These are phyloP conservation scores for Sisymbrium irio DNA, from an alignment of 345 rosid genomes.

Conservation along the genomic window DNA sequence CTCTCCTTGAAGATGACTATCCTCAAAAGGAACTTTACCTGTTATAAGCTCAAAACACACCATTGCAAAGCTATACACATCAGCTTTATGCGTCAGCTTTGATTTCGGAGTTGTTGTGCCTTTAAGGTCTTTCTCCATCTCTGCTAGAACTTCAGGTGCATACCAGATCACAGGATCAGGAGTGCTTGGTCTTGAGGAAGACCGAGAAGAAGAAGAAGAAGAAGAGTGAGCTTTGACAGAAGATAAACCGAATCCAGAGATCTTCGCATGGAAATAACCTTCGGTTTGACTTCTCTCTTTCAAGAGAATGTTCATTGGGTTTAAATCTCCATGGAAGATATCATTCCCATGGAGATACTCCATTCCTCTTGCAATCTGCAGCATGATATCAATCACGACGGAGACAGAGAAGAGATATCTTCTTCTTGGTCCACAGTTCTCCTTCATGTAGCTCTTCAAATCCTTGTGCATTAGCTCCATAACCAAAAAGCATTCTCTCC, in stretches of 20 bases:
- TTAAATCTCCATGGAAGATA: constrained; percentile 68
- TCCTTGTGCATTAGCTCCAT: constrained; percentile 85
- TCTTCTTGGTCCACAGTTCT: constrained; percentile 62
- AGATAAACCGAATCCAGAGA: constrained; percentile 65
- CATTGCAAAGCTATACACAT: constrained; percentile 93
- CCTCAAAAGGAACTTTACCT: constrained; percentile 86
- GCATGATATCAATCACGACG: constrained; percentile 67
- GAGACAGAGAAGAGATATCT: constrained; percentile 50
- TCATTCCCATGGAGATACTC: constrained; percentile 71
- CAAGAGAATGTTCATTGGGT: constrained; percentile 57
- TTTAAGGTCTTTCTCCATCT: constrained; percentile 43
- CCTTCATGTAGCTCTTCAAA: constrained; percentile 56
- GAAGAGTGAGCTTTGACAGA: constrained; percentile 35
- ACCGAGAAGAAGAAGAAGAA: constrained; percentile 12
- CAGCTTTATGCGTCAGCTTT: constrained; percentile 71
- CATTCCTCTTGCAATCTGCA: constrained; percentile 90
- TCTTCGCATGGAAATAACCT: constrained; percentile 72
- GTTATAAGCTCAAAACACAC: constrained; percentile 76
- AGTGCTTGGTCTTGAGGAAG: constrained; percentile 28
- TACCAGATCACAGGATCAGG: constrained; percentile 59
- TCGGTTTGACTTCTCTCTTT: constrained; percentile 61
- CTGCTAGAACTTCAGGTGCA: constrained; percentile 81
- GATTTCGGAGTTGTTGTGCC: constrained; percentile 14
- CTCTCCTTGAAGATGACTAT: constrained; percentile 85
- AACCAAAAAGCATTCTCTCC: constrained; percentile 63